Evolutionary conservation across 805 yeast species (phyloP).

Genomic region (Monosporozyma yasuniensis): DNA sequence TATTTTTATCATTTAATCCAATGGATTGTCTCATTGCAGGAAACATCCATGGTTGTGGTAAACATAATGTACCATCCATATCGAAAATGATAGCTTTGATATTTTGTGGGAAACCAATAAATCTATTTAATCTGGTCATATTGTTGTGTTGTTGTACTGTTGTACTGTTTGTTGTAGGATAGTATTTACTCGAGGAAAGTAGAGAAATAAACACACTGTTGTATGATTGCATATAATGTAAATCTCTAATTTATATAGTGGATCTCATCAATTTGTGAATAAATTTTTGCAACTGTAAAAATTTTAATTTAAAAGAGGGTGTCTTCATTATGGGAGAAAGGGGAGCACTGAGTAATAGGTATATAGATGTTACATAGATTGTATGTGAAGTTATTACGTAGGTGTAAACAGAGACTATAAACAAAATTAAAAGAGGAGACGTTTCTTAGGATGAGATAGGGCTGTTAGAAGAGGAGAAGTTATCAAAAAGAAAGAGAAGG

Average conservation of each 20-base stretch:
- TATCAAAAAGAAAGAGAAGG: too few species aligned
- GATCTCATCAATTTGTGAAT: not conserved
- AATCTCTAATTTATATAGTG: not conserved
- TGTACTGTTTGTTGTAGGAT: too few species aligned
- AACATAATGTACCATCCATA: constrained; percentile 71
- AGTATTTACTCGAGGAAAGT: too few species aligned
- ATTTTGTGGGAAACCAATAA: not conserved
- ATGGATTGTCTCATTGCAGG: constrained; percentile 52
- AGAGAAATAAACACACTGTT: too few species aligned
- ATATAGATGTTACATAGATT: too few species aligned
- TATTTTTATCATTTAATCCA: constrained; percentile 35
- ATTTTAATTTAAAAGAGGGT: not conserved
- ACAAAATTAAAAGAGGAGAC: too few species aligned
- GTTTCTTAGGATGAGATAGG: too few species aligned
- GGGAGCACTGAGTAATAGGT: not conserved
- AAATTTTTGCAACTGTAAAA: not conserved
- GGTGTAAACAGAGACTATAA: too few species aligned
- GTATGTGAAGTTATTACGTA: too few species aligned
- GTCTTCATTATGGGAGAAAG: not conserved
- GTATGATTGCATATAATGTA: too few species aligned
- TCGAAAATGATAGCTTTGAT: constrained; percentile 57
- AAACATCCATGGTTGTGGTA: constrained; percentile 55
- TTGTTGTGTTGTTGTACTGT: constrained; percentile 3
- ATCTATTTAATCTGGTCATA: constrained; percentile 18
- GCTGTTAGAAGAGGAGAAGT: too few species aligned